phyloP scores from a whole-genome alignment of 2,329 filamentous ascomycete species.

The Colletotrichum abscissum region DNA sequence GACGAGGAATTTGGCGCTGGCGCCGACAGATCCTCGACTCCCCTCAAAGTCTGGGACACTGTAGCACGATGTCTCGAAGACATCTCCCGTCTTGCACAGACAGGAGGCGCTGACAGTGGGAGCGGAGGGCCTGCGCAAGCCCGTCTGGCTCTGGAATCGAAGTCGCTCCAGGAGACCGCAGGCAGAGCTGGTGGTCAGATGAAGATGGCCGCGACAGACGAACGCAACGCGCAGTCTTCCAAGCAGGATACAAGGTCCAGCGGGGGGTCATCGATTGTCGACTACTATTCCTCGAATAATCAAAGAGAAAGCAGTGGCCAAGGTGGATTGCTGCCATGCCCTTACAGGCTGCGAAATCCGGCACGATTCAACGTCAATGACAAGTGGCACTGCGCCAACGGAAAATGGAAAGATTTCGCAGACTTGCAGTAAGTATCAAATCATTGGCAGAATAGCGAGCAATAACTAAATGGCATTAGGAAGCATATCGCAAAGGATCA shows the following conservation, averaged over 20 bases:
- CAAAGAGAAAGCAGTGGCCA: too few species aligned
- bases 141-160: neutral
- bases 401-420: slow-evolving; percentile 52
- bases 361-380: slow-evolving; percentile 58
- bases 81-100: neutral
- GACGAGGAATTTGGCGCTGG: slow-evolving; percentile 11
- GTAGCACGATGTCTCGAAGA: slow-evolving; percentile 21
- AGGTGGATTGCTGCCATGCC: slow-evolving; percentile 42
- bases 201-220: neutral
- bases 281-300: neutral
- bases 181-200: neutral
- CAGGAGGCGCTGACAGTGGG: neutral
- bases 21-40: slow-evolving; percentile 17
- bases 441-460: neutral
- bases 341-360: slow-evolving; percentile 57
- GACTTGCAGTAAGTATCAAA: slow-evolving; percentile 41
- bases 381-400: slow-evolving; percentile 55
- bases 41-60: slow-evolving; percentile 31
- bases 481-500: slow-evolving; percentile 57
- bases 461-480: slow-evolving; percentile 34
- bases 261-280: neutral
- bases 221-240: neutral
- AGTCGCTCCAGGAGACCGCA: too few species aligned
- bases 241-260: neutral
- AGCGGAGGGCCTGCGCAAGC: neutral